A percentile compares a stretch with the other conserved stretches of the same genome.
These are phyloP conservation scores for Triticum turgidum DNA, from an alignment of 176 grass and related monocot genomes.

Conservation along the genomic window DNA sequence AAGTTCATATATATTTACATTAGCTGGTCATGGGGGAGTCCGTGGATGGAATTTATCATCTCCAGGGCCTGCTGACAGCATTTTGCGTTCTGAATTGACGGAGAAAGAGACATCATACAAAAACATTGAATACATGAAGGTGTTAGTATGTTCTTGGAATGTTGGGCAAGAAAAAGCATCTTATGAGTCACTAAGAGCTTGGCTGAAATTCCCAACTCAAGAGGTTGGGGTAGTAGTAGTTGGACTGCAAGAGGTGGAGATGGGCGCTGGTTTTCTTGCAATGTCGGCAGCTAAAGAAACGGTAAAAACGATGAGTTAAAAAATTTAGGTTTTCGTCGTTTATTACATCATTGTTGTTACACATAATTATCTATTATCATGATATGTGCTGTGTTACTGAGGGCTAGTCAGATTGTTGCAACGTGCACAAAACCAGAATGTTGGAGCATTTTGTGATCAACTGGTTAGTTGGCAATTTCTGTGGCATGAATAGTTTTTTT, in stretches of 20 bases:
- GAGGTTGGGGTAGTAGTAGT: conserved; percentile 72
- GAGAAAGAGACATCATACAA: conserved; percentile 52
- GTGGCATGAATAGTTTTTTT: background rate
- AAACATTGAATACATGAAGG: conserved; percentile 57
- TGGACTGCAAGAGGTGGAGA: conserved; percentile 89
- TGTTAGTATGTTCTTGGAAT: conserved; percentile 81
- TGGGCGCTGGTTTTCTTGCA: conserved; percentile 92
- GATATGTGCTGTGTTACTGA: background rate
- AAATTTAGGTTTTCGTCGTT: background rate
- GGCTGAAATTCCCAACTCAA: conserved; percentile 56
- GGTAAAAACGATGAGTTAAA: conserved; percentile 37
- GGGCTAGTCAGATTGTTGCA: background rate
- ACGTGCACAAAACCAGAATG: background rate
- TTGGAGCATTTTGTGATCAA: background rate
- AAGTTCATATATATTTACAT: conserved; percentile 74
- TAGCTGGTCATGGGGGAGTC: conserved; percentile 75
- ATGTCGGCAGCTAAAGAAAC: conserved; percentile 84
- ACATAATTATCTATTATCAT: conserved; percentile 9
- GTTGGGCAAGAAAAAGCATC: conserved; percentile 86
- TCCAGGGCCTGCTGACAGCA: conserved; percentile 61
- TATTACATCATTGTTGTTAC: conserved; percentile 10
- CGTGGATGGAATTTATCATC: conserved; percentile 76
- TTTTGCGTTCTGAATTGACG: conserved; percentile 51
- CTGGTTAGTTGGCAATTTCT: background rate
- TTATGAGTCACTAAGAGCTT: conserved; percentile 56